phyloP scores from a whole-genome alignment of 2,329 filamentous ascomycete genomes.

The Aspergillus caelatus region DNA sequence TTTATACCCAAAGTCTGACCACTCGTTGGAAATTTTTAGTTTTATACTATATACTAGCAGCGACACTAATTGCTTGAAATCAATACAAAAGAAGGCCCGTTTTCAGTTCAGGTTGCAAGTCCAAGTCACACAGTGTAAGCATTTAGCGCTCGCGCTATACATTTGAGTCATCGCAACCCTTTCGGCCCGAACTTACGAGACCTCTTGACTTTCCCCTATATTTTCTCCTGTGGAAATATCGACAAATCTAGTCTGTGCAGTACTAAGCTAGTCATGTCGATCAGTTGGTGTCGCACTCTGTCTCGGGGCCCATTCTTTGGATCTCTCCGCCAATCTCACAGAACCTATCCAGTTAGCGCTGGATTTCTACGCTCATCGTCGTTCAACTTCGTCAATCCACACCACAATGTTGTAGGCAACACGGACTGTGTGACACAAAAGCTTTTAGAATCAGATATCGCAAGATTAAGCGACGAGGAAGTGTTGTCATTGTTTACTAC shows the following conservation, averaged over 20 bases:
- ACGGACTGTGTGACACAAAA: slow-evolving; percentile 19
- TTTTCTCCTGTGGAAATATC: neutral
- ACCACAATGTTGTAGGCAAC: slow-evolving; percentile 12
- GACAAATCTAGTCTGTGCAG: neutral
- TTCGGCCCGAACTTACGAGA: neutral
- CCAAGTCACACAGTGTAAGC: neutral
- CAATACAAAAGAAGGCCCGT: neutral
- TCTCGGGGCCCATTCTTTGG: slow-evolving; percentile 8
- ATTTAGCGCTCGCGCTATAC: neutral
- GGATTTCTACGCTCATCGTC: slow-evolving; percentile 16
- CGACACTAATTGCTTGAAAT: neutral
- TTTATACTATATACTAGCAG: neutral
- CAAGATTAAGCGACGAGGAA: slow-evolving; percentile 17
- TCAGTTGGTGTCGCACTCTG: neutral
- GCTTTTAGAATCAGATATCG: slow-evolving; percentile 12
- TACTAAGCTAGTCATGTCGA: neutral
- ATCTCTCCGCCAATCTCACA: slow-evolving; percentile 17
- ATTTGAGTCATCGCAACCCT: neutral
- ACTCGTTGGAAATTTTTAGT: neutral
- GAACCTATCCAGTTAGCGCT: slow-evolving; percentile 4
- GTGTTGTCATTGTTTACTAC: slow-evolving; percentile 18
- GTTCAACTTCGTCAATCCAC: slow-evolving; percentile 19
- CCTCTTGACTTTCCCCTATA: neutral
- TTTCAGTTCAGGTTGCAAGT: neutral
- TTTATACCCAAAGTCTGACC: neutral